Evolutionary conservation across 148 eudicot genomes (phyloP), one percentile per base, ranked within the genome.

Genomic region (Dysphania ambrosioides): DNA sequence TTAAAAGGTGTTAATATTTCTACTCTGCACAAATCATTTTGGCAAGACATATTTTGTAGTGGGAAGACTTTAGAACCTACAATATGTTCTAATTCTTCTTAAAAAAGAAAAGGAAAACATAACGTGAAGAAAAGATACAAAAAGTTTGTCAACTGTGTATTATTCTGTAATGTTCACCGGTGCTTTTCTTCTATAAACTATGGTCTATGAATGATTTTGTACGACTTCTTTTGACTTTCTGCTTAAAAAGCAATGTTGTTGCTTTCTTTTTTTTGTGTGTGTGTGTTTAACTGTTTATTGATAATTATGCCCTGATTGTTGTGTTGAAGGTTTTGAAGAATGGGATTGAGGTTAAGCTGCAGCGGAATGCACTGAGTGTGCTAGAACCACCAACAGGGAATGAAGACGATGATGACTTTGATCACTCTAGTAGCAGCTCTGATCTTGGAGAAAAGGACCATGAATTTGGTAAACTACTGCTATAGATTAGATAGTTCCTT

Each of bases 341-440:
- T 79, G 99, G 99, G 35, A 88, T 88, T 78, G 99, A 95, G 77
- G 99, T 95, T 68, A 95, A 95, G 87, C 87, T 95, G 65, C 99
- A 95, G 61, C 84, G 99, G 80, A 95, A 95, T 83, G 99, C 99
- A 35, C 70, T 92, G 80, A 95, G 97, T 75, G 99, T 95, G 69
- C 73, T 95, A 63, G 99, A 95, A 83, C 96, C 90, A 19, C 99
- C 99, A 38, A 92, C 97, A 13, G 99, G 97, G 21, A 88, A 92
- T 34, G 99, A 95, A 84, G 96, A 85, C 53, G 96, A 95, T 40
- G 88, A 83, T 75, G 96, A 90, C 24, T 79, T 91, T 73, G 90
- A 86, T 81, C 85, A 84, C 79, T 91, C 96, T 16, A 87, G 89
- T 72, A 84, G 88, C 84, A 90, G 92, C 83, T 90, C 93, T 29